These are phyloP conservation scores for Aspergillus sp. DNA, from an alignment of 2,329 filamentous ascomycete genomes.

Conservation along the genomic window DNA sequence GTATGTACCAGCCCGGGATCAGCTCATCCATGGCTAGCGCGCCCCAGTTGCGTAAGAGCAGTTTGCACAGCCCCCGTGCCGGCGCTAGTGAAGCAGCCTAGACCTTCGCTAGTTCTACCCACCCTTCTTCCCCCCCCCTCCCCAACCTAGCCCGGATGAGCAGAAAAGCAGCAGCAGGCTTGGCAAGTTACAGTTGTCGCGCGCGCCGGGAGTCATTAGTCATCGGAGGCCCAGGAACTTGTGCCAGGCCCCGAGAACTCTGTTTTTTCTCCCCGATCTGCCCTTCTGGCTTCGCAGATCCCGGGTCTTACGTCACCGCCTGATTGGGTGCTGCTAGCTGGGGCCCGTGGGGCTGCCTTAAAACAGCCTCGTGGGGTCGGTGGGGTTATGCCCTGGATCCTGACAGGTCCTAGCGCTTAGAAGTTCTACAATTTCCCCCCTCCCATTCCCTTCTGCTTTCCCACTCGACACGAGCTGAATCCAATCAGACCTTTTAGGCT, in stretches of 20 bases:
- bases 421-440: too few relatives aligned
- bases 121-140: too few relatives aligned
- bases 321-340: constrained; percentile 7
- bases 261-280: constrained; percentile 17
- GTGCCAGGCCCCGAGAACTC: constrained; percentile 13
- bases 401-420: constrained; percentile 19
- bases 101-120: constrained; percentile 11
- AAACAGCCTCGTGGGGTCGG: constrained; percentile 27
- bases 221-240: constrained; percentile 17
- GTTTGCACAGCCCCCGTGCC: constrained; percentile 31
- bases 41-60: constrained; percentile 27
- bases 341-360: constrained; percentile 19
- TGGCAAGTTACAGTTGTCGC: constrained; percentile 2
- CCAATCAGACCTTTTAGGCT: neutral
- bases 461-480: constrained; percentile 1
- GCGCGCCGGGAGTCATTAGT: constrained; percentile 11
- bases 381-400: constrained; percentile 25
- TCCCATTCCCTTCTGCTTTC: too few relatives aligned
- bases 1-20: neutral
- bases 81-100: constrained; percentile 25
- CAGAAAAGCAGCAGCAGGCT: neutral
- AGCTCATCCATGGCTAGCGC: constrained; percentile 15
- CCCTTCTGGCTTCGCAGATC: constrained; percentile 20
- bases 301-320: constrained; percentile 3
- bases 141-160: neutral